A percentile compares a stretch with the other conserved stretches of the same genome.
Conservation (phyloP, 805 yeast species). For the Candida parachauliodes region DNA sequence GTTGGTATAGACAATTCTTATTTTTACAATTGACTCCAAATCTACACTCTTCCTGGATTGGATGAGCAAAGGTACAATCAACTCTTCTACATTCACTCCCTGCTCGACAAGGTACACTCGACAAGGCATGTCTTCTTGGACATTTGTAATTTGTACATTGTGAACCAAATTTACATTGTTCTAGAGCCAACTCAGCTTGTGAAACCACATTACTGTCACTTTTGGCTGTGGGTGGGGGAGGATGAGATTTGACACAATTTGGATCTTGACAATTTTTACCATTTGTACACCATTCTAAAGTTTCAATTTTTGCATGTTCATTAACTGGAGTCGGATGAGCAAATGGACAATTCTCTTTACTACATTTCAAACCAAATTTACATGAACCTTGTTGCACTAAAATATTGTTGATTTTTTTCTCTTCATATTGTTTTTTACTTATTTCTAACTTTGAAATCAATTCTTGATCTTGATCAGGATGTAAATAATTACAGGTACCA, state of each 20-base stretch:
- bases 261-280: constrained; percentile 63
- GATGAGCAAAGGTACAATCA: constrained; percentile 83
- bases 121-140: constrained; percentile 79
- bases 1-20: constrained; percentile 66
- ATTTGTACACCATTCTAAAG: constrained; percentile 71
- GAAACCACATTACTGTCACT: constrained; percentile 13
- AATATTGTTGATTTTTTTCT: constrained; percentile 29
- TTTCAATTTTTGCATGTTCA: constrained; percentile 63
- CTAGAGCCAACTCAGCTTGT: constrained; percentile 43
- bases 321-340: constrained; percentile 92
- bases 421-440: constrained; percentile 49
- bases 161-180: constrained; percentile 77
- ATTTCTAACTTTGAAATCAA: constrained; percentile 66
- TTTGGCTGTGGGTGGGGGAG: constrained; percentile 62
- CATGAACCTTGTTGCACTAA: constrained; percentile 35
- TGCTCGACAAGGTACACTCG: constrained; percentile 72
- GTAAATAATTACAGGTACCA: constrained; percentile 80
- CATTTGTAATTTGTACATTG: constrained; percentile 77
- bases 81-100: constrained; percentile 74
- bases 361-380: constrained; percentile 72
- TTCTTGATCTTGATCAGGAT: constrained; percentile 80
- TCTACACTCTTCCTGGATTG: constrained; percentile 73
- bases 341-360: constrained; percentile 77
- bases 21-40: constrained; percentile 76
- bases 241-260: constrained; percentile 72